A percentile compares a stretch with the other conserved stretches of the same genome.
These are phyloP conservation scores for Populus trichocarpa DNA, from an alignment of 441 rosid species.

Conservation along the genomic window DNA sequence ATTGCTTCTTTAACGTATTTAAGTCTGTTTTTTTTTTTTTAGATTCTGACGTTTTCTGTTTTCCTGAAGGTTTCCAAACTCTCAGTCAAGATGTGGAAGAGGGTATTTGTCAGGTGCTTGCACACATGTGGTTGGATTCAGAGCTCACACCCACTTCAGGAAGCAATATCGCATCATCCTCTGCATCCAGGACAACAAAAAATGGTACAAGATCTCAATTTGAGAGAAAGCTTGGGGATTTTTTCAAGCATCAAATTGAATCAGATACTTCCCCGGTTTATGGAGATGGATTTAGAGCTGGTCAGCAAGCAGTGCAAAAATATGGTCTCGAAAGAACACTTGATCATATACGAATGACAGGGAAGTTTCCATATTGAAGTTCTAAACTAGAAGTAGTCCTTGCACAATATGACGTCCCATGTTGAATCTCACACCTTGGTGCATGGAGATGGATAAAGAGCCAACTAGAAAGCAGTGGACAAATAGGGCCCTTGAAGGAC, in stretches of 20 bases:
- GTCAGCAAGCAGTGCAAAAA: constrained; percentile 63
- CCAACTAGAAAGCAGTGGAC: constrained; percentile 61
- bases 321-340: constrained; percentile 79
- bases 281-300: constrained; percentile 92
- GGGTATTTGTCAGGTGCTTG: constrained; percentile 97
- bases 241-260: constrained; percentile 90
- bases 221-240: constrained; percentile 83
- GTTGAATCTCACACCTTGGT: constrained; percentile 68
- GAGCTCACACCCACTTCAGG: constrained; percentile 50
- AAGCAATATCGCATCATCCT: constrained; percentile 37
- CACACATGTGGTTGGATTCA: constrained; percentile 89
- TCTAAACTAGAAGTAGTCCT: not conserved
- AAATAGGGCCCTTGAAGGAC: constrained; percentile 65
- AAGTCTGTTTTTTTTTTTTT: not conserved
- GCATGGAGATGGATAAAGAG: constrained; percentile 90
- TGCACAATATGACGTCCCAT: constrained; percentile 27
- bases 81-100: constrained; percentile 93
- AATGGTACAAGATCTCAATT: constrained; percentile 60
- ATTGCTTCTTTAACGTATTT: not conserved
- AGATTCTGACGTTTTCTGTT: constrained; percentile 7
- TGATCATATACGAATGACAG: constrained; percentile 77
- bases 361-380: constrained; percentile 61
- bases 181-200: constrained; percentile 39
- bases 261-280: constrained; percentile 78
- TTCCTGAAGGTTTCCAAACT: constrained; percentile 66